Base-by-base conservation (phyloP, 108 stramenopile species). In the Schizochytrium sp. region DNA sequence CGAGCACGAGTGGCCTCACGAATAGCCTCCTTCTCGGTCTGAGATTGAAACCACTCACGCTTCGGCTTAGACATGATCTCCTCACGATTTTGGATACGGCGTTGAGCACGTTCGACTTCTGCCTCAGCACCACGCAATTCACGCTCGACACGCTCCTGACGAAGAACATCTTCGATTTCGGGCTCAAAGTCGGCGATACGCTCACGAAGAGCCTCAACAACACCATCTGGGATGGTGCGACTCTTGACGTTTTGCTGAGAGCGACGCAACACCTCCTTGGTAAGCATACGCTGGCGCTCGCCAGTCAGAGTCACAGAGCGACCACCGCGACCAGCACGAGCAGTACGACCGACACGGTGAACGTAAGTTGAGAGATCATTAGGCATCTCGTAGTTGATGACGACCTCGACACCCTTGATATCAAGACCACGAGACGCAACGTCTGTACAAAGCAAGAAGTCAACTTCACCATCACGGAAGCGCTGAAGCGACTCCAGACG, bases 301-400 rank as follows among this genome's bases (percentile, higher is more conserved):
- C 97, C 97, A 53, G 98, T 98, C 46, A 99, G 92, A 28, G 98
- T 99, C 76, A 98, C 97, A 46, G 96, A 92, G 46, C 93, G 92
- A 38, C 98, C 98, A 41, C 95, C 95, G 53, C 98, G 93, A 42
- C 98, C 99, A 7, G 98, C 98, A 55, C 99, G 94, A 8, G 98
- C 99, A 28, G 98, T 98, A 40, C 98, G 93, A 4, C 98, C 98
- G 61, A 98, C 97, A 3, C 99, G 93, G 92, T 99, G 98, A 40
- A 98, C 96, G 92, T 99, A 99, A 3, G 97, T 97, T 46, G 94
- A 95, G 10, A 97, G 92, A 56, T 98, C 93, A 73, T 94, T 92
- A 0, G 99, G 98, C 97, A 99, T 98, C 90, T 99, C 98, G 88
- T 95, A 96, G 91, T 99, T 98, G 88, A 99, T 94, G 0, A 99